Evolutionary conservation across 2,329 filamentous ascomycete genomes (phyloP).

Genomic region (Diplodia sapinea): DNA sequence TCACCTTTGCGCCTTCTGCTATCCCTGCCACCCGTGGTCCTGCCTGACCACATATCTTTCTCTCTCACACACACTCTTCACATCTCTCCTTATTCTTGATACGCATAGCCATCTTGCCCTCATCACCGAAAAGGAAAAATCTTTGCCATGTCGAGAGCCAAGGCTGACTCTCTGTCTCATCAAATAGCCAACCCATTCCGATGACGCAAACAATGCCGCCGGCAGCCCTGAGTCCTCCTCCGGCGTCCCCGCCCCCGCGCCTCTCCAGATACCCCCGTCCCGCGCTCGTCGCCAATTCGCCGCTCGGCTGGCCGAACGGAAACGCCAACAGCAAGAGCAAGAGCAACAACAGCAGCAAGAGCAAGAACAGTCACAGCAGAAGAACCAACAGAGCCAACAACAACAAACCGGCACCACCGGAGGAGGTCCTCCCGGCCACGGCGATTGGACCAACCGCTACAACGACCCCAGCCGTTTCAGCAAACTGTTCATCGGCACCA

Average conservation of each 20-base stretch:
- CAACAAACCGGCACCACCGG: not conserved
- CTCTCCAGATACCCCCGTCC: slow-evolving; percentile 84
- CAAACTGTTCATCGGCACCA: slow-evolving; percentile 20
- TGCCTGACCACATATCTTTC: not conserved
- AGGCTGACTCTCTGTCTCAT: slow-evolving; percentile 33
- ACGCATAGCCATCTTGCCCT: slow-evolving; percentile 38
- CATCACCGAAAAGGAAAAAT: slow-evolving; percentile 40
- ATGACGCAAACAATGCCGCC: slow-evolving; percentile 9
- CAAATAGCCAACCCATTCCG: slow-evolving; percentile 33
- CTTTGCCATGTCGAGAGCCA: slow-evolving; percentile 34
- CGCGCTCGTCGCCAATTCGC: slow-evolving; percentile 88
- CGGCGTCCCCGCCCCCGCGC: slow-evolving; percentile 64
- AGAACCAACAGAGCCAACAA: not conserved
- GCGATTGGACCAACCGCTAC: slow-evolving; percentile 21
- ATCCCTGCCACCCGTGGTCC: slow-evolving; percentile 14
- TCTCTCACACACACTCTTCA: not conserved
- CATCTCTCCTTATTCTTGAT: slow-evolving; percentile 23
- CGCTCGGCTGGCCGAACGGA: slow-evolving; percentile 71
- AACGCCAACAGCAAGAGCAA: slow-evolving; percentile 36
- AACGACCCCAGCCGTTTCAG: slow-evolving; percentile 19
- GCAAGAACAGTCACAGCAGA: not conserved
- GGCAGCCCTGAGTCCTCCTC: slow-evolving; percentile 50
- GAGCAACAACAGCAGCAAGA: slow-evolving; percentile 8
- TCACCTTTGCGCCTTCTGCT: slow-evolving; percentile 24
- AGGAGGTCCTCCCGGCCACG: not conserved